Percentiles rank a stretch among this genome's conserved stretches.
These are phyloP conservation scores for Naganishia kalamii DNA, from an alignment of 768 basidiomycete genomes.

Conservation along the genomic window DNA sequence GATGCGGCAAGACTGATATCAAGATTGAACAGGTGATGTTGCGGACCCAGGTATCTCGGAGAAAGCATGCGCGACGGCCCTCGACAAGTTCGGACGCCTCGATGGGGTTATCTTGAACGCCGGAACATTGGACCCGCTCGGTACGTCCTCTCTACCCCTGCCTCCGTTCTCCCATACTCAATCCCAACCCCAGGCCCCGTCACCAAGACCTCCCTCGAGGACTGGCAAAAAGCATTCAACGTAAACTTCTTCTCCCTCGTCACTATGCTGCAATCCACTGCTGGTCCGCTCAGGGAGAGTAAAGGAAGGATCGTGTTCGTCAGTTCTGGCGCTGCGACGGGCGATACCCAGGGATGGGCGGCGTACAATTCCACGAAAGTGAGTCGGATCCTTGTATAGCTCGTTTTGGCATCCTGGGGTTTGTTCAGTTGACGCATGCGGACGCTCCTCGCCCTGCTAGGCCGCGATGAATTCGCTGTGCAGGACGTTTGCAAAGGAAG, in stretches of 20 bases:
- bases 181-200: conserved; percentile 43
- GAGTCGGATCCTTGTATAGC: not conserved
- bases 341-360: conserved; percentile 65
- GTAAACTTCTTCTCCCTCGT: conserved; percentile 83
- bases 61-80: conserved; percentile 55
- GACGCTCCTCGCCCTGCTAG: conserved; percentile 48
- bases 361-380: conserved; percentile 33
- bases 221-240: conserved; percentile 54
- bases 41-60: conserved; percentile 35
- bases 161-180: conserved; percentile 50
- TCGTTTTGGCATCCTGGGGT: not conserved
- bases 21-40: conserved; percentile 56
- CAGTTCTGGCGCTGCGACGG: conserved; percentile 75
- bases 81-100: conserved; percentile 57
- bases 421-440: not conserved
- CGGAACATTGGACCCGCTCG: conserved; percentile 66
- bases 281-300: conserved; percentile 61
- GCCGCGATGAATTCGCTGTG: conserved; percentile 83
- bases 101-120: conserved; percentile 81
- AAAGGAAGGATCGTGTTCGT: conserved; percentile 64
- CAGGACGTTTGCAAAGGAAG: conserved; percentile 79
- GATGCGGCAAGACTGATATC: not conserved
- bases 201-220: conserved; percentile 27
- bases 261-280: conserved; percentile 58
- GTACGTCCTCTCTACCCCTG: conserved; percentile 52